Conservation (phyloP, 306 rosid species). For the Dryas alaskensis region DNA sequence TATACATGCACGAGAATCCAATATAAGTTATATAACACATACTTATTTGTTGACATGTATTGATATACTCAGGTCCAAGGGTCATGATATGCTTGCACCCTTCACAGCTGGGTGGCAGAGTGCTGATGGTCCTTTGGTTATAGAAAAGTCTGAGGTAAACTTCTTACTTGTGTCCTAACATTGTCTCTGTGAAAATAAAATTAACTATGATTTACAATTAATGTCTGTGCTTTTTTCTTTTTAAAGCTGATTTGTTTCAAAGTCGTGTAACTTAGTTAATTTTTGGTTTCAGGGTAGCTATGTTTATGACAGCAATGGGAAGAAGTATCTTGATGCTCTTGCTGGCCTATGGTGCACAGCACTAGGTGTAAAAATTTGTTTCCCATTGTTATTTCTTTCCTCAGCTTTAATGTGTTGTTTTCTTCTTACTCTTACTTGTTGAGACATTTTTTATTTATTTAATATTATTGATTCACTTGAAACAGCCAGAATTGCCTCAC, state of each 20-base stretch:
- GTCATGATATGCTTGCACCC: slow-evolving; percentile 97
- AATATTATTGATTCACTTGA: neutral
- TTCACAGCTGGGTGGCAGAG: slow-evolving; percentile 89
- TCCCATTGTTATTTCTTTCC: neutral
- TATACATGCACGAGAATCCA: neutral
- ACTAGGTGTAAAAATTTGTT: slow-evolving; percentile 36
- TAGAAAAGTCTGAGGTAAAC: slow-evolving; percentile 76
- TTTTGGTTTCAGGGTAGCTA: slow-evolving; percentile 76
- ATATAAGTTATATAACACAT: slow-evolving; percentile 8
- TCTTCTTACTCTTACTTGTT: neutral
- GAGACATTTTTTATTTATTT: neutral
- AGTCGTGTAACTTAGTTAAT: slow-evolving; percentile 14
- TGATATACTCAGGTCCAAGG: slow-evolving; percentile 54
- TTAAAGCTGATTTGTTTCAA: slow-evolving; percentile 4
- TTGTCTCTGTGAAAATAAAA: neutral
- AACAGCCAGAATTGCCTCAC: neutral
- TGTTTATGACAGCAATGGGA: slow-evolving; percentile 78
- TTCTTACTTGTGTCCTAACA: slow-evolving; percentile 8
- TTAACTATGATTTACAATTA: slow-evolving; percentile 8
- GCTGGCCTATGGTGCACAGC: slow-evolving; percentile 97
- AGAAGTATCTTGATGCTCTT: slow-evolving; percentile 86
- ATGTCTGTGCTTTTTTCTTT: neutral
- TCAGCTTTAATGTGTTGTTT: slow-evolving; percentile 1
- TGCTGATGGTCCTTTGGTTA: slow-evolving; percentile 63
- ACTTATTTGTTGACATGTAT: slow-evolving; percentile 23